These are phyloP conservation scores for Hypomontagnella monticulosa DNA, from an alignment of 495 filamentous ascomycete species.

Conservation along the genomic window DNA sequence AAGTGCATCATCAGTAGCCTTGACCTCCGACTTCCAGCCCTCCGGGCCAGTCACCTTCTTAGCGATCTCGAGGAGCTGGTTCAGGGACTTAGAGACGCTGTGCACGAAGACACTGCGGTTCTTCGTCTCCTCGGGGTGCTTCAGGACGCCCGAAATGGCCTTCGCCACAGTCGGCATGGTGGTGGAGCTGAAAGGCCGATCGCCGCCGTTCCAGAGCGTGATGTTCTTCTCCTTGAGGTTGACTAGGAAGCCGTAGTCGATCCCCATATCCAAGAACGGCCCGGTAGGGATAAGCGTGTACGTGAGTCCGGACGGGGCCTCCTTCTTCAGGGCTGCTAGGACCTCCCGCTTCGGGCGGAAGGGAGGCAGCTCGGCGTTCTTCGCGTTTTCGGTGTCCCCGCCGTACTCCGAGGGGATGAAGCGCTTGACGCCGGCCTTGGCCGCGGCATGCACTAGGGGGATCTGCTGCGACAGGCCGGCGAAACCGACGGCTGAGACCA, in stretches of 20 bases:
- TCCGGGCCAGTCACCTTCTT: slow-evolving; percentile 51
- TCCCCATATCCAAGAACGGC: slow-evolving; percentile 52
- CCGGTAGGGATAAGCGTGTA: slow-evolving; percentile 58
- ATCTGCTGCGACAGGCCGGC: slow-evolving; percentile 49
- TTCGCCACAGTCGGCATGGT: slow-evolving; percentile 51
- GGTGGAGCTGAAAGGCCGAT: slow-evolving; percentile 52
- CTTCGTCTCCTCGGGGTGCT: slow-evolving; percentile 57
- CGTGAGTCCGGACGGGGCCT: slow-evolving; percentile 47
- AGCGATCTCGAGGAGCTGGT: slow-evolving; percentile 53
- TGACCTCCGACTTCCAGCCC: slow-evolving; percentile 36
- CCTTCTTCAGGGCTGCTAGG: slow-evolving; percentile 49
- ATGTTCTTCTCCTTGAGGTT: slow-evolving; percentile 51
- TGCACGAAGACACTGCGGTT: slow-evolving; percentile 56
- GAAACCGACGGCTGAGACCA: slow-evolving; percentile 58
- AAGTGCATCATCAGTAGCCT: slow-evolving; percentile 41
- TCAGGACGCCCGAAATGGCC: slow-evolving; percentile 55
- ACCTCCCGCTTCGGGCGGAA: slow-evolving; percentile 52
- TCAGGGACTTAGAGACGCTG: slow-evolving; percentile 52
- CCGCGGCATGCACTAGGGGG: slow-evolving; percentile 64
- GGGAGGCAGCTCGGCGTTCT: slow-evolving; percentile 44
- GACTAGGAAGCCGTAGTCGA: slow-evolving; percentile 49
- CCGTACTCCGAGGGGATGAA: slow-evolving; percentile 71
- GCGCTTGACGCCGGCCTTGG: slow-evolving; percentile 62
- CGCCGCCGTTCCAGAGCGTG: slow-evolving; percentile 59
- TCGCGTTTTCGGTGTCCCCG: slow-evolving; percentile 39